Evolutionary conservation across 2,329 filamentous ascomycete species (phyloP).

Genomic region (Fusarium paranaense): DNA sequence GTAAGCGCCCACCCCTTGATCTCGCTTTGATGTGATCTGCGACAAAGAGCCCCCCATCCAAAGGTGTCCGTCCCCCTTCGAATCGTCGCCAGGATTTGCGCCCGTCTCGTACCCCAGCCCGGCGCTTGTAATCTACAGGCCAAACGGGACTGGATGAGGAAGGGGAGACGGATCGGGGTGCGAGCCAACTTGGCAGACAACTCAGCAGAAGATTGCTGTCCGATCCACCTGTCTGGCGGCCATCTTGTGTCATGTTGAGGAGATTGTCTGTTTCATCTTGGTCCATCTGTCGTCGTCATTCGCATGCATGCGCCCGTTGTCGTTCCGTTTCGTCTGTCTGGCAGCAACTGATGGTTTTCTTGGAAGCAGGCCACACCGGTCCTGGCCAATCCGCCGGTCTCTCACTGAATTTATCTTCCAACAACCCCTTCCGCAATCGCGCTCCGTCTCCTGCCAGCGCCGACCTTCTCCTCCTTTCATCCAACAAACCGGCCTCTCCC

Average conservation of each 20-base stretch:
- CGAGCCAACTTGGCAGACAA: slow-evolving; percentile 43
- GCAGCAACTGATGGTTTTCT: slow-evolving; percentile 41
- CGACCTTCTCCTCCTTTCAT: slow-evolving; percentile 47
- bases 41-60: slow-evolving; percentile 31
- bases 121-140: slow-evolving; percentile 38
- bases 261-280: slow-evolving; percentile 48
- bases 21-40: slow-evolving; percentile 46
- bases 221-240: slow-evolving; percentile 44
- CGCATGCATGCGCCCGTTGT: slow-evolving; percentile 44
- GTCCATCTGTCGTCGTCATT: slow-evolving; percentile 45
- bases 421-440: slow-evolving; percentile 85
- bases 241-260: slow-evolving; percentile 48
- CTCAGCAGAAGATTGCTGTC: slow-evolving; percentile 33
- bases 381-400: slow-evolving; percentile 55
- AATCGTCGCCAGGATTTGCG: slow-evolving; percentile 31
- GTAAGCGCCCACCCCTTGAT: slow-evolving; percentile 47
- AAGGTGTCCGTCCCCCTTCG: slow-evolving; percentile 35
- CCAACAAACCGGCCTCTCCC: slow-evolving; percentile 63
- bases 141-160: slow-evolving; percentile 35
- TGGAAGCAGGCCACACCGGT: slow-evolving; percentile 43
- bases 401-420: slow-evolving; percentile 78
- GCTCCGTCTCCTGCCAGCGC: slow-evolving; percentile 68
- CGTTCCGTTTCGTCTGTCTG: slow-evolving; percentile 40
- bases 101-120: slow-evolving; percentile 31
- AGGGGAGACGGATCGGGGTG: slow-evolving; percentile 34